Percentiles rank a stretch among this genome's conserved stretches.
Conservation (phyloP, 495 filamentous ascomycete genomes). For the Collariella sp. region DNA sequence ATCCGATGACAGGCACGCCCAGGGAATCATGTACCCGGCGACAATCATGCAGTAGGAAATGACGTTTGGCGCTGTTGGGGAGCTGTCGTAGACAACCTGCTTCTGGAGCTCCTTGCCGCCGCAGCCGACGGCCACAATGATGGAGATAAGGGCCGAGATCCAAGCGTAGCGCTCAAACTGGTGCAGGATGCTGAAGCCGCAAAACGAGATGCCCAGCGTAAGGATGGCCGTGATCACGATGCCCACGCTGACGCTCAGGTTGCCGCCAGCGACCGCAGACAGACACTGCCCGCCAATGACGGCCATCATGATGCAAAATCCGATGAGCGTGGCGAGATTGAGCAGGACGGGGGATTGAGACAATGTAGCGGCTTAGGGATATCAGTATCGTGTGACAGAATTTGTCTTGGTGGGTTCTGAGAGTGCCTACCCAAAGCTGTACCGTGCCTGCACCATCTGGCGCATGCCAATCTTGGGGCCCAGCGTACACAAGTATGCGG, state of each 20-base stretch:
- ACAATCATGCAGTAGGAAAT: constrained; percentile 39
- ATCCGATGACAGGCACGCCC: constrained; percentile 38
- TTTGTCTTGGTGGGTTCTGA: neutral
- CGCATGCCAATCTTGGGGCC: constrained; percentile 46
- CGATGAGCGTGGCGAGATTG: constrained; percentile 42
- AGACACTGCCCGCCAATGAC: constrained; percentile 43
- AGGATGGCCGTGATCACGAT: constrained; percentile 48
- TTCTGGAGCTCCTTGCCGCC: constrained; percentile 27
- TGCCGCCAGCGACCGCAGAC: constrained; percentile 43
- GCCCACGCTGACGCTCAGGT: constrained; percentile 37
- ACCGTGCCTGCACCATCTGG: constrained; percentile 49
- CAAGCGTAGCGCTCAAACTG: constrained; percentile 55
- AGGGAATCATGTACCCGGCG: constrained; percentile 41
- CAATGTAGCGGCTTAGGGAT: constrained; percentile 27
- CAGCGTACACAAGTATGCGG: constrained; percentile 45
- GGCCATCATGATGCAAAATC: constrained; percentile 42
- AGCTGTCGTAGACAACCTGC: constrained; percentile 14
- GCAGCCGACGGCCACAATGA: constrained; percentile 27
- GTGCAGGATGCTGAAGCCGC: constrained; percentile 50
- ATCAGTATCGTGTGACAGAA: neutral
- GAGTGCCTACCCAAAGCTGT: constrained; percentile 39
- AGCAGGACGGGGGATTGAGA: constrained; percentile 41
- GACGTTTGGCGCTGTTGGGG: constrained; percentile 21
- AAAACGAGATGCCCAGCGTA: constrained; percentile 48
- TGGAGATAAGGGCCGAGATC: constrained; percentile 46